Base-by-base conservation (phyloP, 2,329 filamentous ascomycete species). In the Diaporthe sp. region DNA sequence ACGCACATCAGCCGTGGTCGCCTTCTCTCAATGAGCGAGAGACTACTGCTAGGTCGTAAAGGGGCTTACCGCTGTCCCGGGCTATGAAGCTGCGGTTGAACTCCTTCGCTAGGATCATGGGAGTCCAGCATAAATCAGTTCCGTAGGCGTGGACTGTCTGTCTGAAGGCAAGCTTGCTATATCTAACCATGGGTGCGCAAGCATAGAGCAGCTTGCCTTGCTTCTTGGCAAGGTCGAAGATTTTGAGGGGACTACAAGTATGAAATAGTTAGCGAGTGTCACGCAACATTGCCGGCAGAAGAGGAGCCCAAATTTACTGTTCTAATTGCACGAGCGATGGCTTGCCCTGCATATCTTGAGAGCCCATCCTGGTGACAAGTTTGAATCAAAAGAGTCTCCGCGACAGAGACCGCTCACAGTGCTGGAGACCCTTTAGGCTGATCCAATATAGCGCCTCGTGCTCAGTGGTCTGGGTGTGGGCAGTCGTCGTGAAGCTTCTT, bases 91-190 rank as follows among this genome's bases (percentile, higher is more conserved):
- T 92, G 34, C 92, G 87, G 83, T 93, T 93, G 82, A 93, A 93
- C 81, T 93, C 92, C 80, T 93, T 93, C 71, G 92, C 91, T 4
- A 93, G 85, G 73, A 93, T 90, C 93, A 94, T 94, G 58, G 93
- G 93, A 2, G 92, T 94, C 90, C 92, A 94, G 78, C 90, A 91
- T 9, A 94, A 82, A 81, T 94, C 92, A 22, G 90, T 89, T 65
- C 89, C 90, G 81, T 93, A 94, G 65, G 89, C 86, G 77, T 91
- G 88, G 4, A 92, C 90, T 0, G 92, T 92, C 79, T 93, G 89
- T 65, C 93, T 89, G 81, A 94, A 94, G 61, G 93, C 92, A 57
- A 94, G 88, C 88, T 92, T 92, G 83, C 89, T 90, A 81, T 91
- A 93, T 77, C 92, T 87, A 73, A 93, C 92, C 92, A 93, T 93